Base-by-base conservation (phyloP, 768 basidiomycete species). In the Clitopilus hobsonii region DNA sequence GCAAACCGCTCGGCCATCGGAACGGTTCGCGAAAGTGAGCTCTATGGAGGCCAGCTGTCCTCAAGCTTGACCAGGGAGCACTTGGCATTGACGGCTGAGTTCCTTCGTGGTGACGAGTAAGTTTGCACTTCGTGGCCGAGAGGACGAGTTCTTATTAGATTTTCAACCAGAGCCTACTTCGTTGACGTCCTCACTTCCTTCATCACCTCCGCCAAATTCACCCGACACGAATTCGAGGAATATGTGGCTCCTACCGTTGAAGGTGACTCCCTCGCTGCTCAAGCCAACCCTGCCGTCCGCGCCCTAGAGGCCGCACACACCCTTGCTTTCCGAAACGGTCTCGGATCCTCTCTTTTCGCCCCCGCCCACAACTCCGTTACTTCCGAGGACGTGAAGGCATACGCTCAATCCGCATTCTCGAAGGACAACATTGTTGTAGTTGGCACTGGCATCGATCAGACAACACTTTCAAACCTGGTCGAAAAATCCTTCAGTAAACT, bases 101-200 rank as follows among this genome's bases (percentile, higher is more conserved):
- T 97, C 75, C 74, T 98, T 62, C 84, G 88, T 56, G 94, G 92
- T 48, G 94, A 99, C 70, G 95, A 97, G 96, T 98, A 69, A 75
- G 94, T 90, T 10, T 50, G 41, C 20, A 6, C 13, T 28, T n/a
- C 54, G n/a, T 50, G 4, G 36, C 32, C 11, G 41, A 14, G 22
- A 22, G 24, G 16, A 51, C 24, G 29, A 29, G 3, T 11, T 8
- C 18, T 38, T 26, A 47, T 36, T 18, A 57, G 25, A 41, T 41
- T 29, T 32, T 16, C 22, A 23, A 18, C 23, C 69, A 97, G 94
- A 70, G 74, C 79, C 30, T 94, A 87, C 79, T 98, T 99, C 74
- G 86, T 95, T 28, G 87, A 94, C 64, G 76, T 96, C 59, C 84
- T 99, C 60, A 78, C 92, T 25, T 89, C 90, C 30, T 87, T 90